These are phyloP conservation scores for Eimeria praecox DNA, from an alignment of 169 alveolate species.

Conservation along the genomic window DNA sequence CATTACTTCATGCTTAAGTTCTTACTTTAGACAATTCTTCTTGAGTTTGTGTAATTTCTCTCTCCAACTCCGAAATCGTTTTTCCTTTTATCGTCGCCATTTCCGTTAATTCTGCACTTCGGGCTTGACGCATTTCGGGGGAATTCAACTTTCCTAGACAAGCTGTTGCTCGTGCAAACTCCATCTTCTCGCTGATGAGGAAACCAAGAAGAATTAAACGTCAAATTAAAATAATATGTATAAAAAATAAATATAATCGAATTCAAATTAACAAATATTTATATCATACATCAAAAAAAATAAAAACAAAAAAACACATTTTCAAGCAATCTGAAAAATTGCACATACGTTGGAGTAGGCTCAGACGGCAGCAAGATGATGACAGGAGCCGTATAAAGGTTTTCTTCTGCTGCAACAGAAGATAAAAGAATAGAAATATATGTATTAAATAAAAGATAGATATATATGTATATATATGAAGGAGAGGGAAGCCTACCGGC, in stretches of 20 bases:
- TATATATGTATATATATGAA: not conserved
- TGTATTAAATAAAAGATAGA: not conserved
- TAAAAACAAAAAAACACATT: too few relatives aligned
- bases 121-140: conserved; percentile 67
- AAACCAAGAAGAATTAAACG: not conserved
- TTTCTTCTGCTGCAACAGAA: conserved; percentile 24
- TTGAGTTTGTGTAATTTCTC: conserved; percentile 69
- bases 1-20: not conserved
- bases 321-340: not conserved
- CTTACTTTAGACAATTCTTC: conserved; percentile 47
- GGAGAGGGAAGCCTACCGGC: not conserved
- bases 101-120: conserved; percentile 68
- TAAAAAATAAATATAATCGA: too few relatives aligned
- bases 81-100: conserved; percentile 79
- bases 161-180: conserved; percentile 80
- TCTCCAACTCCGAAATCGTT: conserved; percentile 67
- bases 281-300: too few relatives aligned
- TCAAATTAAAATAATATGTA: too few relatives aligned
- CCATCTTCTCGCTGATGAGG: conserved; percentile 78
- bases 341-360: conserved; percentile 66
- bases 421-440: too few relatives aligned
- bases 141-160: conserved; percentile 82
- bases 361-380: conserved; percentile 74
- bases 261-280: too few relatives aligned
- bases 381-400: conserved; percentile 80